These are phyloP conservation scores for Erigeron canadensis DNA, from an alignment of 129 eudicot species.

Conservation along the genomic window DNA sequence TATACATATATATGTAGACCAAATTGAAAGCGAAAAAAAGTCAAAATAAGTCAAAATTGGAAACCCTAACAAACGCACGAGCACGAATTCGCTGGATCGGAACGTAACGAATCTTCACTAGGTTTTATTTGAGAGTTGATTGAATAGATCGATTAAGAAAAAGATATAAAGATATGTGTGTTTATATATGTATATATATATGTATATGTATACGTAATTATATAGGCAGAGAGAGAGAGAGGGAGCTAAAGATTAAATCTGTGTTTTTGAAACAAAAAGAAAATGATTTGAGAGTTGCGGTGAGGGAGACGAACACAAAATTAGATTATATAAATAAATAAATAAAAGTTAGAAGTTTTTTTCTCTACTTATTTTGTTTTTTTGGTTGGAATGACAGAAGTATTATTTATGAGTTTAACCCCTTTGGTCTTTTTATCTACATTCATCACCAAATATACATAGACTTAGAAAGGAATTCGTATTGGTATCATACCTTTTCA, in stretches of 20 bases:
- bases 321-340: background rate
- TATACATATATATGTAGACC: background rate
- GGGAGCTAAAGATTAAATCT: constrained; percentile 11
- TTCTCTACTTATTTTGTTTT: background rate
- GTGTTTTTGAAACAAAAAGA: constrained; percentile 15
- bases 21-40: constrained; percentile 22
- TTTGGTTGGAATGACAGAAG: constrained; percentile 1
- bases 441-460: too few relatives aligned
- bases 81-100: constrained; percentile 33
- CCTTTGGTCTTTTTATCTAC: too few relatives aligned
- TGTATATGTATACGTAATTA: too few relatives aligned
- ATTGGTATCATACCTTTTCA: too few relatives aligned
- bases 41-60: constrained; percentile 15
- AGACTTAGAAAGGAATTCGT: too few relatives aligned
- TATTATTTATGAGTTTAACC: background rate
- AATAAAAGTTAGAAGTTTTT: too few relatives aligned
- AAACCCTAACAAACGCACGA: constrained; percentile 25
- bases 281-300: constrained; percentile 44
- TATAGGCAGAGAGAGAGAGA: too few relatives aligned
- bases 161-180: background rate
- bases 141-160: constrained; percentile 21
- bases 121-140: constrained; percentile 1
- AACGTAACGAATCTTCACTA: constrained; percentile 29
- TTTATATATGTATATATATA: background rate
- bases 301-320: constrained; percentile 42